Base-by-base conservation (phyloP, 805 yeast genomes). In the Gaillardinia entomophila region DNA sequence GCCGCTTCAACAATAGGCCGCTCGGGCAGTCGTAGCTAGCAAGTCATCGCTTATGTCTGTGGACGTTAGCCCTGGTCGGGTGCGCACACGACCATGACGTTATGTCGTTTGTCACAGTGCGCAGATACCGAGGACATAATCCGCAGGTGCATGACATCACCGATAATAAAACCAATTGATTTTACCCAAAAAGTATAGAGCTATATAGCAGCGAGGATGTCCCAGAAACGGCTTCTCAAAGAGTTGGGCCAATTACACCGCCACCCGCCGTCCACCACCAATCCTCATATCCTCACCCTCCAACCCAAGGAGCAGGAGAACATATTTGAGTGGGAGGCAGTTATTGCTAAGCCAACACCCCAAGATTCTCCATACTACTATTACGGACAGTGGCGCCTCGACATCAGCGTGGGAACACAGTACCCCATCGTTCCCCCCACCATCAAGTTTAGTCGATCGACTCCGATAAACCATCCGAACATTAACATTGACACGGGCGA, bases 391-490 rank as follows among this genome's bases (percentile, higher is more conserved):
- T 81, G 84, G 76, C 53, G 53, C 15, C 51, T 82, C 23, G 48
- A 44, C 1, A 73, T 82, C 4, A 31, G 40, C 0, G 56, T 79
- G 1, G 71, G 77, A 0, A 13, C 33, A 0, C 55, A 57, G 12
- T 82, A 82, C 41, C 90, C 90, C 0, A 48, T 66, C 6, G 49
- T 55, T 5, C 85, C 89, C 0, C 90, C 89, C 3, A 38, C 35
- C 10, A 64, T 80, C 33, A 53, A 43, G 33, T 82, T 82, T 42
- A 46, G 65, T 48, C 45, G 68, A 4, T 5, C 27, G 4, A 59
- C 71, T 2, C 66, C 67, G 10, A 60, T 66, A 30, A 44, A 50
- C 33, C 72, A 66, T 37, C 72, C 72, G 10, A 66, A 66, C 35
- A 58, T 66, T 31, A 56, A 60, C 34, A 26, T 53, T 8, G 47